A percentile compares a stretch with the other conserved stretches of the same genome.
These are phyloP conservation scores for Nannochloris sp. DNA, from an alignment of 139 green algal species.

Conservation along the genomic window DNA sequence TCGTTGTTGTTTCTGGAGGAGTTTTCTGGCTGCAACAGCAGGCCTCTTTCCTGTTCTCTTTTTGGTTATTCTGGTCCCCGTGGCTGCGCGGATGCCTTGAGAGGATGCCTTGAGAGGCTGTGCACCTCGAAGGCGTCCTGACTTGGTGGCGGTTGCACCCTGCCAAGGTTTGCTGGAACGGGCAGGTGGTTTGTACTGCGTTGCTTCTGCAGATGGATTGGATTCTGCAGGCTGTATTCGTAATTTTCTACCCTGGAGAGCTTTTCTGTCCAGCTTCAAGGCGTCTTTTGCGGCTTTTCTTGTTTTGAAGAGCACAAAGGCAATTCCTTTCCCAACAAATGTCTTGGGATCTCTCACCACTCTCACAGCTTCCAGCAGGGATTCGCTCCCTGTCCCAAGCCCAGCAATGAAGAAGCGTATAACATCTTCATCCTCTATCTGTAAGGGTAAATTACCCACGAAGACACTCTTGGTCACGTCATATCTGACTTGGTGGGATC, in stretches of 20 bases:
- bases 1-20: neutral
- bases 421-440: conserved; percentile 61
- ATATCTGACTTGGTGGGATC: conserved; percentile 39
- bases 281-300: conserved; percentile 15
- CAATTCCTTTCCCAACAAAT: conserved; percentile 66
- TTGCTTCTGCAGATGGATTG: neutral
- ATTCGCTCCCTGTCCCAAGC: conserved; percentile 2
- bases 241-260: conserved; percentile 33
- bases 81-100: neutral
- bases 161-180: conserved; percentile 28
- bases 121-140: conserved; percentile 13
- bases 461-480: conserved; percentile 68
- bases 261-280: conserved; percentile 26
- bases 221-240: conserved; percentile 19
- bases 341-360: conserved; percentile 67
- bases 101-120: neutral
- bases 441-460: conserved; percentile 75
- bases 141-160: conserved; percentile 38
- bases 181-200: neutral
- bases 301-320: conserved; percentile 61
- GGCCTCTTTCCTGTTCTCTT: conserved; percentile 27
- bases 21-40: conserved; percentile 35
- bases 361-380: conserved; percentile 64
- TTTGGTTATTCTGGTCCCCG: neutral
- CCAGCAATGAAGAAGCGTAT: conserved; percentile 37